Evolutionary conservation across 495 filamentous ascomycete genomes (phyloP), one percentile per base, ranked within the genome.

Genomic region (Tetracladium marchalianum): DNA sequence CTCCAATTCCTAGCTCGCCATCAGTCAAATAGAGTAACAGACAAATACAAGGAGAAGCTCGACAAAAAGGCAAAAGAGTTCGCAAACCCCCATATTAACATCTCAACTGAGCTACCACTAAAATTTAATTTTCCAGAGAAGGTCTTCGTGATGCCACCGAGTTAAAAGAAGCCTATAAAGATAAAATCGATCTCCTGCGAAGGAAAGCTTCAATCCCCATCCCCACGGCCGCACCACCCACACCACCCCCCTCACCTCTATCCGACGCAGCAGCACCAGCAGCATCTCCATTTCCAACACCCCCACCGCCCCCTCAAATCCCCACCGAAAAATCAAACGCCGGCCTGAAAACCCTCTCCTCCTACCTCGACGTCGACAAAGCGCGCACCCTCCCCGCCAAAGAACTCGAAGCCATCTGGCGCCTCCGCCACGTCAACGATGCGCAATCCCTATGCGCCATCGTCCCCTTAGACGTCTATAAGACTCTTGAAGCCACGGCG

Each of bases 401-500:
- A 54, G 87, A 97, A 58, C 83, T 97, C 46, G 78, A 88, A 57
- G 75, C 81, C 19, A 75, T 96, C 56, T 98, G 92, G 92, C 85
- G 89, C 1, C 76, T 92, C n/a, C 84, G 85, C 15, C 87, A 95
- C 66, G 78, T 85, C 31, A 59, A 69, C 2, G 75, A 80, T 47
- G 61, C 79, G 0, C 65, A 74, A 52, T 85, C 85, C 22, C 79
- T 98, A 5, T 90, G 84, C 67, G 92, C 90, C 17, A 73, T 76
- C 16, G 81, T 98, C 49, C 86, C 87, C 0, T 54, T 79, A 0
- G 61, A 72, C 1, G 88, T 81, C 8, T 97, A 85, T 71, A 42
- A 60, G 27, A 66, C 70, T 24, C 85, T 97, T 50, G 75, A 77
- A 35, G 47, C 64, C 1, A 76, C 78, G 1, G 92, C 87, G 11